Base-by-base conservation (phyloP, 768 basidiomycete species). In the Candolleomyces efflorescens region DNA sequence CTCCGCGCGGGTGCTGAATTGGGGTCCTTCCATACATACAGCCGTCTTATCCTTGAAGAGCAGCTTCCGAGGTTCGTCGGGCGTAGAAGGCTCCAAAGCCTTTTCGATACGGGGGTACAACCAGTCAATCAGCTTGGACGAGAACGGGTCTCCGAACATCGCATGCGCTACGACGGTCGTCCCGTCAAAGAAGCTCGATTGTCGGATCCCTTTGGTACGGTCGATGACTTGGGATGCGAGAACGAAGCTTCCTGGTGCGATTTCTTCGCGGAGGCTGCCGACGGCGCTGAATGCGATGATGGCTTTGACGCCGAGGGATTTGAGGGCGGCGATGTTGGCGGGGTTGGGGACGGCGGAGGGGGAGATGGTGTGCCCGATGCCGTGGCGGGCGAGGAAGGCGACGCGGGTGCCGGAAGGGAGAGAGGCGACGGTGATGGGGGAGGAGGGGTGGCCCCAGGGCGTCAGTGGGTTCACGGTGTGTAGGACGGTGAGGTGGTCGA, bases 1-100 rank as follows among this genome's bases (percentile, higher is more conserved):
- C 81, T 99, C 96, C 17, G 96, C 96, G 38, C 96, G 78, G n/a
- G 96, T 99, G 55, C 94, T 96, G 78, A 99, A 99, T 73, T 94
- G 94, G 32, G 91, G 91, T 50, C 95, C 95, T 69, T 98, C 94
- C 93, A 98, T 98, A 68, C 92, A 94, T 49, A 98, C 88, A 57
- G 98, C 83, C 18, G 86, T 89, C 78, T 88, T 94, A 26, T 84
- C 88, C 53, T 82, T 85, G 71, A 94, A 92, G 55, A 98, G 71
- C 72, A 82, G 75, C 38, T 87, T 84, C 32, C 7, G 32, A 32
- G 32, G 32, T 11, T 32, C 32, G 32, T 32, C 32, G 32, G 32
- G 32, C 2, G 32, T 2, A 5, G 32, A 32, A 11, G 32, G 32
- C 32, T 32, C 32, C 5, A 32, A 32, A 5, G 1, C 78, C 81